These are phyloP conservation scores for Cryphonectria radicalis DNA, from an alignment of 2,329 filamentous ascomycete genomes.

Conservation along the genomic window DNA sequence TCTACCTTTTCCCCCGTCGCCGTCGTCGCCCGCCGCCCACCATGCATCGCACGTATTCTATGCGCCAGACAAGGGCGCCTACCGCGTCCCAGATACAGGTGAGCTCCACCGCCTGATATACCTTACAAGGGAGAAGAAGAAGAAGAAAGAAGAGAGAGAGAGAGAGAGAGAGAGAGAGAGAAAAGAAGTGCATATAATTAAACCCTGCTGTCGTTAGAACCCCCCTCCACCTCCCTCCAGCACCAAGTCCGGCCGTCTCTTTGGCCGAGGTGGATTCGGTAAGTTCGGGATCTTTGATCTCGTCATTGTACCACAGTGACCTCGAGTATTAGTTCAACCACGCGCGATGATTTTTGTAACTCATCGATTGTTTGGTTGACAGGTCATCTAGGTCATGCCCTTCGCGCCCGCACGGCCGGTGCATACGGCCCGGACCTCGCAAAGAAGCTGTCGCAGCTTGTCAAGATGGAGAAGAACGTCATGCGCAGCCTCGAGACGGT, in stretches of 20 bases:
- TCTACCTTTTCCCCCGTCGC: not conserved
- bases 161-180: not conserved
- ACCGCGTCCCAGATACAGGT: slow-evolving; percentile 80
- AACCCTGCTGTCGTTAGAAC: slow-evolving; percentile 60
- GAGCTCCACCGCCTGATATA: slow-evolving; percentile 30
- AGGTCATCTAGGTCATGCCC: slow-evolving; percentile 59
- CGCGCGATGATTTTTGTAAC: slow-evolving; percentile 2
- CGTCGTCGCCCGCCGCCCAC: slow-evolving; percentile 33
- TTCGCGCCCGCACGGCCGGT: slow-evolving; percentile 75
- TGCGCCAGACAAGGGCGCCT: slow-evolving; percentile 95
- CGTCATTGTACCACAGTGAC: not conserved
- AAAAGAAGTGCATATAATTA: slow-evolving; percentile 5
- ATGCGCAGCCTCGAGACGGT: slow-evolving; percentile 98
- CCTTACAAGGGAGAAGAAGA: not conserved
- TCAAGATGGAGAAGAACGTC: slow-evolving; percentile 99
- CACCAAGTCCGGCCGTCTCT: slow-evolving; percentile 89
- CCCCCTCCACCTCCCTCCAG: slow-evolving; percentile 89
- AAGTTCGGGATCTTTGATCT: slow-evolving; percentile 45
- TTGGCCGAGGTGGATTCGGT: slow-evolving; percentile 86
- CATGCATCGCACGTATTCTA: slow-evolving; percentile 99
- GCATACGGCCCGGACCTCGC: slow-evolving; percentile 85
- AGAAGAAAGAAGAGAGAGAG: no score
- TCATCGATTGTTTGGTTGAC: slow-evolving; percentile 31
- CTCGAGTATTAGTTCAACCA: not conserved
- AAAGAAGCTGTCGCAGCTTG: slow-evolving; percentile 95